Base-by-base conservation (phyloP, 371 early-diverging fungal species). In the Scutellospora calospora region DNA sequence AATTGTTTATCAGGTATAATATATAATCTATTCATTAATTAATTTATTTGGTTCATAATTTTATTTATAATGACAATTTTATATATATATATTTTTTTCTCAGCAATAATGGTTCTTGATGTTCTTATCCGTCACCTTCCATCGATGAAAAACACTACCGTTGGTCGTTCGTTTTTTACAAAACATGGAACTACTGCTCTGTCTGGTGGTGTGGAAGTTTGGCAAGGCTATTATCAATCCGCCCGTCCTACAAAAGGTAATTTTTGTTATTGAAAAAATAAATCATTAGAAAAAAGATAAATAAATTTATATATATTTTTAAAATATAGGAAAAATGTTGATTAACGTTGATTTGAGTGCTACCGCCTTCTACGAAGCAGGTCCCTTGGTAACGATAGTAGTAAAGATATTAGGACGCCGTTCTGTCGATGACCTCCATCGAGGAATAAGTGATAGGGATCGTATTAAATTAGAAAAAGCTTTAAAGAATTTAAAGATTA, bases 141-240 rank as follows among this genome's bases (percentile, higher is more conserved):
- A 8, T 89, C 93, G 8, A 83, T 91, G 80, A 81, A 84, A 54
- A 91, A 94, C 84, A 87, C 91, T 5, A 94, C 91, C 22, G 90
- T 96, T 45, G 96, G 96, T 29, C 90, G 97, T 0, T 96, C 95
- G 9, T 97, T 97, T 87, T 97, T 90, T 83, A 95, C 94, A 4
- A 89, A 92, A 20, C 87, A 88, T n/a, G 91, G 91, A 38, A 86
- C 89, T 0, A 82, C 84, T 29, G 71, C 85, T 0, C 88, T 91
- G 41, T 88, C 87, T 51, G 93, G 94, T 62, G 97, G 96, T 31
- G 88, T 93, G n/a, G 96, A 96, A 85, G 91, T 95, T 5, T 96
- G 97, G 97, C 93, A 93, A 81, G 98, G 98, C 14, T 95, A 91
- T 85, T 95, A 95, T 80, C 96, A 96, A 82, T 93, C 94, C 31